Base-by-base conservation (phyloP, 1,139 yeast genomes). In the Taphrina communis region DNA sequence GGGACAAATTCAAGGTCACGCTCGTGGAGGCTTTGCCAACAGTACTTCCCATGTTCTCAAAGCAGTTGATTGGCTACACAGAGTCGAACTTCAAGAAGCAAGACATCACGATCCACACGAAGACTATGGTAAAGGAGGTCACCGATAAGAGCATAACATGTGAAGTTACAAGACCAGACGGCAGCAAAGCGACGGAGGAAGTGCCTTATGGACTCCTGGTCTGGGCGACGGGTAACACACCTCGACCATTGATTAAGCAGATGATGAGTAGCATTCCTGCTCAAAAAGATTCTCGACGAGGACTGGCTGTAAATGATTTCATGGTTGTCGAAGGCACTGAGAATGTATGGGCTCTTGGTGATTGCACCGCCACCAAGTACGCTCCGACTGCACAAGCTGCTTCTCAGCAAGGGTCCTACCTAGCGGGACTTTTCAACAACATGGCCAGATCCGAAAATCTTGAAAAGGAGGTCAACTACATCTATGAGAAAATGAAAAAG, bases 351-450 rank as follows among this genome's bases (percentile, higher is more conserved):
- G 97, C 96, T 61, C 81, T 93, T 72, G 98, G 98, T 77, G 98
- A 93, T 82, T 92, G 97, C 83, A 89, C 97, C 60, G 85, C 86
- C 71, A 89, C 95, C 74, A 92, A 92, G 78, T 87, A 85, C 73
- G 96, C 97, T 65, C 97, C 98, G 73, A 93, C 97, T 70, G 98
- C 97, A 62, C 97, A 93, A 83, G 97, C 92, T 71, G 98, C 98
- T 59, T 88, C 91, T 82, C 97, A 93, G 82, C 94, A 92, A 80
- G 97, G 97, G 76, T 83, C 84, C 72, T 93, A 86, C 80, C 85
- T 93, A 74, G 95, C 94, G 65, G 82, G 82, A 51, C 85, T 86
- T 73, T 88, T 93, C 79, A 84, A 85, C 79, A 86, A 83, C 75
- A 81, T 88, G 74, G 88, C 91, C 76, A 85, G 86, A 74, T 84